Conservation (phyloP, 148 eudicot genomes). For the Camellia sinensis region DNA sequence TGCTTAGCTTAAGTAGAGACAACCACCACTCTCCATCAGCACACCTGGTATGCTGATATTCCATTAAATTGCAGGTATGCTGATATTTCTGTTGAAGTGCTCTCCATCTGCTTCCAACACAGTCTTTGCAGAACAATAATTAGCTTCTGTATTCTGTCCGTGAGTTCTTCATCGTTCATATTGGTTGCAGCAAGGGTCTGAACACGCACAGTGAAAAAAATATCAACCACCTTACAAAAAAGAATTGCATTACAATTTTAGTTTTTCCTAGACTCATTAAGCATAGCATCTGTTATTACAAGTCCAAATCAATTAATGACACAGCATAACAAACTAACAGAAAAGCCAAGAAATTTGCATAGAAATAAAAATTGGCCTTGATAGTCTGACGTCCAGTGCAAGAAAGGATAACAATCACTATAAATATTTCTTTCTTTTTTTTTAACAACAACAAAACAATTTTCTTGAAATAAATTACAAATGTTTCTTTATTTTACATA, state of each 20-base stretch:
- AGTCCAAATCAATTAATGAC: background rate
- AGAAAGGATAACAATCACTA: background rate
- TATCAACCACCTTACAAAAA: background rate
- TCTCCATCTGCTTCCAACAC: constrained; percentile 93
- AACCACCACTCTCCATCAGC: too few species aligned
- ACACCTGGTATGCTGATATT: too few species aligned
- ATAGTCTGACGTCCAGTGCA: background rate
- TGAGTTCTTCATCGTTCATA: constrained; percentile 80
- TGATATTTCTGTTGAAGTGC: constrained; percentile 53
- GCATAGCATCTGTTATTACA: too few species aligned
- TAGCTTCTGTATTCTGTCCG: constrained; percentile 84
- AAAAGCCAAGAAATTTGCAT: too few species aligned
- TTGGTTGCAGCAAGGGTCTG: constrained; percentile 94
- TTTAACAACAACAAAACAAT: too few species aligned
- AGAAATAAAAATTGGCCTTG: background rate
- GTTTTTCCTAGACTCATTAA: too few species aligned
- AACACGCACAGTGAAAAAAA: background rate
- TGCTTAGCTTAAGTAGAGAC: too few species aligned
- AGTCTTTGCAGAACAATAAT: constrained; percentile 89
- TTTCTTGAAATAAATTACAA: too few species aligned
- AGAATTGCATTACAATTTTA: too few species aligned
- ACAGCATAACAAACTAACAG: background rate
- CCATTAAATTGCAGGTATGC: too few species aligned
- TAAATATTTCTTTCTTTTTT: background rate
- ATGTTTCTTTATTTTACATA: background rate